Evolutionary conservation across 257 asterid species (phyloP).

Genomic region (Petrea volubilis): DNA sequence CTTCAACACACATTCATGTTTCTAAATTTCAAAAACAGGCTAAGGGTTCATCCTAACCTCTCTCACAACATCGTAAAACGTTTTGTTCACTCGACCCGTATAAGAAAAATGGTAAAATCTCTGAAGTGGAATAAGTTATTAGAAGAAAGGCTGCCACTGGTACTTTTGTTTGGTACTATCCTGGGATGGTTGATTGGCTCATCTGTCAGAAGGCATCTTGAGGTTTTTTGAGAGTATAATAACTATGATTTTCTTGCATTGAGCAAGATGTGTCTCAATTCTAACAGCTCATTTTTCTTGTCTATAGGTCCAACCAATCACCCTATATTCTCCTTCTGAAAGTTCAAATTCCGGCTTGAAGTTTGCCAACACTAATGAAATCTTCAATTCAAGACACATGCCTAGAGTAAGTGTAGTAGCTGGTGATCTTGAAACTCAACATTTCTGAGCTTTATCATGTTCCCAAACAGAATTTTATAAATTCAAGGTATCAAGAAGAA

Average conservation of each 20-base stretch:
- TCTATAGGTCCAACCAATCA: constrained; percentile 15
- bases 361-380: not conserved
- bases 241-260: not conserved
- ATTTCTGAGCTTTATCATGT: not conserved
- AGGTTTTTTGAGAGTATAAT: constrained; percentile 13
- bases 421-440: not conserved
- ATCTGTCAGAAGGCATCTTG: constrained; percentile 16
- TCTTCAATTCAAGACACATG: constrained; percentile 16
- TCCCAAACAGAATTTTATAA: not conserved
- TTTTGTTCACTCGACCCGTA: not conserved
- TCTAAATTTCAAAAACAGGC: not conserved
- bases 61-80: not conserved
- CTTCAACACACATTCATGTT: not conserved
- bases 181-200: constrained; percentile 30
- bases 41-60: not conserved
- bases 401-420: constrained; percentile 21
- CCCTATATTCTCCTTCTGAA: not conserved
- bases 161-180: constrained; percentile 23
- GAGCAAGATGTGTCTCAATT: not conserved
- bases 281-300: not conserved
- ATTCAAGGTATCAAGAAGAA: constrained; percentile 16
- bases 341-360: constrained; percentile 13
- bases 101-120: constrained; percentile 13
- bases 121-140: not conserved
- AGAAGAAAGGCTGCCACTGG: constrained; percentile 14